Conservation (phyloP, 306 rosid genomes). For the Sesbania bispinosa region DNA sequence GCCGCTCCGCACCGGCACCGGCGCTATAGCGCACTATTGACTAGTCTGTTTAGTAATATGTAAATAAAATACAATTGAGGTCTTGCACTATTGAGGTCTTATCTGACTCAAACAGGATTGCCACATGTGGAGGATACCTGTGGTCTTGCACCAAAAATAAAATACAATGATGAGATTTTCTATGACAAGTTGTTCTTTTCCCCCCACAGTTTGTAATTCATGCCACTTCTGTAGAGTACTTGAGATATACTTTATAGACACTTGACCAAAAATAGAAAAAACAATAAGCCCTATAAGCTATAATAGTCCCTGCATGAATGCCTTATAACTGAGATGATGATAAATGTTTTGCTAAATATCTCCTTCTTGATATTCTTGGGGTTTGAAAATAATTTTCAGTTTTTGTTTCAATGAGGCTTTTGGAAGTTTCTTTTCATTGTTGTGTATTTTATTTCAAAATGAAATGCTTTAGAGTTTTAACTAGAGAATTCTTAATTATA, state of each 20-base stretch:
- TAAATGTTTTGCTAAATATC: not conserved
- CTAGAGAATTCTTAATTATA: conserved; percentile 27
- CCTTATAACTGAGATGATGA: not conserved
- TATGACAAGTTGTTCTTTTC: not conserved
- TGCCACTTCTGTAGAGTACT: not conserved
- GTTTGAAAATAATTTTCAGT: conserved; percentile 1
- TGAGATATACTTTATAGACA: not conserved
- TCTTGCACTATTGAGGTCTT: too few relatives aligned
- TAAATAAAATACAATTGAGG: too few relatives aligned
- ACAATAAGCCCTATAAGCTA: not conserved
- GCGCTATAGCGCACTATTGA: too few relatives aligned
- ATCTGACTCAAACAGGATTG: too few relatives aligned
- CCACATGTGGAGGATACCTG: too few relatives aligned
- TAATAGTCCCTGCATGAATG: not conserved
- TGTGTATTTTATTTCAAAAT: conserved; percentile 17
- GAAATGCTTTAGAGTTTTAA: conserved; percentile 30
- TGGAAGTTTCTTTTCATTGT: conserved; percentile 10
- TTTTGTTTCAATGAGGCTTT: conserved; percentile 11
- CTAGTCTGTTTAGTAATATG: too few relatives aligned
- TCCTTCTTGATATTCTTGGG: not conserved
- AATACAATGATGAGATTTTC: conserved; percentile 2
- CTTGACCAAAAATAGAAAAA: not conserved
- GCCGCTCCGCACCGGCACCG: too few relatives aligned
- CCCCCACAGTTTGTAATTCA: not conserved
- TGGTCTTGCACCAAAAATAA: too few relatives aligned